These are phyloP conservation scores for Cladosporium sp. DNA, from an alignment of 2,329 filamentous ascomycete genomes.

Conservation along the genomic window DNA sequence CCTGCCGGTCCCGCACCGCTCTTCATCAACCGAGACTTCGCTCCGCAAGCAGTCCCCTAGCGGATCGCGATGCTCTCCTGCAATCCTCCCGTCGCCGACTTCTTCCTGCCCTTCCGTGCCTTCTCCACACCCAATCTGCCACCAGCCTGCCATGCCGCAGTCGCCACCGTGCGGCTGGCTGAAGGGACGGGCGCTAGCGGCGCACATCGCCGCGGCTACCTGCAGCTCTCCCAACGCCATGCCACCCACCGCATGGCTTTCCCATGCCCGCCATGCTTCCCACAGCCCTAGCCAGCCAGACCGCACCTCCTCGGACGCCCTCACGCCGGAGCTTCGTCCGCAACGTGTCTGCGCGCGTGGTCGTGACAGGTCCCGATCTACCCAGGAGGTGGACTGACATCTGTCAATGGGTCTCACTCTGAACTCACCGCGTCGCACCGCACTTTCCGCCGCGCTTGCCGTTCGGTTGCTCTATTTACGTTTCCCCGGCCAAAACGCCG, in stretches of 20 bases:
- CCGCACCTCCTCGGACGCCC: too few relatives aligned
- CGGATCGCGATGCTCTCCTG: not conserved
- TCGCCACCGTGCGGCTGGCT: slow-evolving; percentile 2
- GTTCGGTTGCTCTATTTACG: not conserved
- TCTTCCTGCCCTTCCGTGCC: not conserved
- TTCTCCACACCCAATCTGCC: slow-evolving; percentile 10
- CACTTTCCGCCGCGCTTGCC: not conserved
- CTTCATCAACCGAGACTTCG: too few relatives aligned
- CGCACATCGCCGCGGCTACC: not conserved
- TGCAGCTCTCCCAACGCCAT: slow-evolving; percentile 11
- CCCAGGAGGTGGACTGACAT: too few relatives aligned
- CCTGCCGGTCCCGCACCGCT: too few relatives aligned
- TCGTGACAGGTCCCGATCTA: not conserved
- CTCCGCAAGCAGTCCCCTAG: too few relatives aligned
- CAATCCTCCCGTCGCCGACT: not conserved
- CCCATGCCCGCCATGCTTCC: not conserved
- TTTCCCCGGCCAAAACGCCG: not conserved
- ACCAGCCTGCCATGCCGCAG: slow-evolving; percentile 5
- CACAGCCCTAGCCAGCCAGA: not conserved
- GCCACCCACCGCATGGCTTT: not conserved
- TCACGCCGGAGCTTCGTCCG: not conserved
- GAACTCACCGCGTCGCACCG: not conserved
- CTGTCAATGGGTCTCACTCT: too few relatives aligned
- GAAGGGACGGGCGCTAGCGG: slow-evolving; percentile 1
- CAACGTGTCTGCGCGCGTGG: not conserved